Conservation (phyloP, 352 stramenopile species). For the Pilasporangium apinafurcum region DNA sequence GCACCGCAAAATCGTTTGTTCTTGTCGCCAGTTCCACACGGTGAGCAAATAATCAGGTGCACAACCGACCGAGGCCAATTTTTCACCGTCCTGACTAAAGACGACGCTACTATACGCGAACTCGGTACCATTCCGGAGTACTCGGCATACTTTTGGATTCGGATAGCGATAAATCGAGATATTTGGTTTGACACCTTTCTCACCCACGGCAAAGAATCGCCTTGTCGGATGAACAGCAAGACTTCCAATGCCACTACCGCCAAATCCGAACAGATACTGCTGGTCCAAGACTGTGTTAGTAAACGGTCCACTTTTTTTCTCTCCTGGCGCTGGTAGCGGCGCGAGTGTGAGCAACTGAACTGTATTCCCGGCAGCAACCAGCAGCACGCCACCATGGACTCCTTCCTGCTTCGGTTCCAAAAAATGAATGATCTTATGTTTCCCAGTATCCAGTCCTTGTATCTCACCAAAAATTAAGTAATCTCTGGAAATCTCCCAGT, state of each 20-base stretch:
- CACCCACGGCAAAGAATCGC: slow-evolving; percentile 81
- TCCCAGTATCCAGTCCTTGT: slow-evolving; percentile 53
- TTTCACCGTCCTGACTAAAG: slow-evolving; percentile 80
- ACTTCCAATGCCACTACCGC: slow-evolving; percentile 55
- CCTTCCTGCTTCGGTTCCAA: slow-evolving; percentile 28
- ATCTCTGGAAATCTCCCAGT: slow-evolving; percentile 73
- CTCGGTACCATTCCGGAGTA: slow-evolving; percentile 84
- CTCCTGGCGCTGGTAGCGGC: slow-evolving; percentile 1
- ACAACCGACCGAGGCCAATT: slow-evolving; percentile 83
- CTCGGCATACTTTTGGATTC: slow-evolving; percentile 47
- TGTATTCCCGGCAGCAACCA: slow-evolving; percentile 67
- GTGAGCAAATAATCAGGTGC: slow-evolving; percentile 90
- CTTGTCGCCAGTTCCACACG: slow-evolving; percentile 89
- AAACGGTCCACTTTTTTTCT: background rate
- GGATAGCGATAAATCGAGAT: slow-evolving; percentile 90
- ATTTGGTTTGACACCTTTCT: slow-evolving; percentile 83
- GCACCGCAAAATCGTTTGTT: slow-evolving; percentile 87
- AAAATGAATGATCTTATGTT: slow-evolving; percentile 63
- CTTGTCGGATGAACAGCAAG: slow-evolving; percentile 65
- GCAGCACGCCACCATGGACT: slow-evolving; percentile 47
- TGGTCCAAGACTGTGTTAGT: slow-evolving; percentile 14
- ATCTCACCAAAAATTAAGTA: slow-evolving; percentile 65
- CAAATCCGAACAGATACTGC: slow-evolving; percentile 63
- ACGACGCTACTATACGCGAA: slow-evolving; percentile 63
- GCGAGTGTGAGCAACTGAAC: slow-evolving; percentile 58